Base-by-base conservation (phyloP, 148 eudicot species). In the Hydrangea macrophylla region DNA sequence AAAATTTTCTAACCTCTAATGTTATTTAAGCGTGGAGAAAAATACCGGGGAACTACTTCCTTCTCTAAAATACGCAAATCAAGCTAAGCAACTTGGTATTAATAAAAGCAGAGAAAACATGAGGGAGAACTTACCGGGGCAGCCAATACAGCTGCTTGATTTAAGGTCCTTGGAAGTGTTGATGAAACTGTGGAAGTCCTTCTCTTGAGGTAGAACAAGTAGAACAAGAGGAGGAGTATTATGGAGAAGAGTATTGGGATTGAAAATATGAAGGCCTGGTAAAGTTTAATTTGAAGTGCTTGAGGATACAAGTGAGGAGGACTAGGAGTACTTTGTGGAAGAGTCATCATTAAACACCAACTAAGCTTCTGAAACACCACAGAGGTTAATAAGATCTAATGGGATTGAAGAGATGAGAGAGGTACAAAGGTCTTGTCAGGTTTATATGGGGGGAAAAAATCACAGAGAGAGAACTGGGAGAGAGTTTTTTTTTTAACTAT, bases 261-360 rank as follows among this genome's bases (percentile, higher is more conserved):
- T 70, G 86, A 82, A 56, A 82, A 82, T 1, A 82, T 79, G 59
- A 82, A 82, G 30, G 86, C 80, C 32, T 79, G 83, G 50, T 79
- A 82, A 5, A 82, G 61, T 24, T 82, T 82, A 0, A 79, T 68
- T 64, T 82, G 83, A 39, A 82, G 74, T n/a, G 74, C 73, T 68
- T 82, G 74, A 12, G 86, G 82, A 26, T 79, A 82, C 53, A 79
- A 56, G 39, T 63, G 67, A 11, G 77, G 70, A 65, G 74, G 23
- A 22, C 6, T 48, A 15, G 2, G 53, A 48, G 20, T 35, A 35
- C 39, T 3, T 48, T 48, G 53, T 2, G 53, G 53, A 48, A 0
- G 22, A 11, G 5, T 22, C 53, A 48, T 48, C 5, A 18, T n/a
- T 18, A 17, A 18, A 15, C 6, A 1, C 53, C n/a, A n/a, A n/a